Evolutionary conservation across 257 asterid genomes (phyloP).

Genomic region (Jasminum sambac): DNA sequence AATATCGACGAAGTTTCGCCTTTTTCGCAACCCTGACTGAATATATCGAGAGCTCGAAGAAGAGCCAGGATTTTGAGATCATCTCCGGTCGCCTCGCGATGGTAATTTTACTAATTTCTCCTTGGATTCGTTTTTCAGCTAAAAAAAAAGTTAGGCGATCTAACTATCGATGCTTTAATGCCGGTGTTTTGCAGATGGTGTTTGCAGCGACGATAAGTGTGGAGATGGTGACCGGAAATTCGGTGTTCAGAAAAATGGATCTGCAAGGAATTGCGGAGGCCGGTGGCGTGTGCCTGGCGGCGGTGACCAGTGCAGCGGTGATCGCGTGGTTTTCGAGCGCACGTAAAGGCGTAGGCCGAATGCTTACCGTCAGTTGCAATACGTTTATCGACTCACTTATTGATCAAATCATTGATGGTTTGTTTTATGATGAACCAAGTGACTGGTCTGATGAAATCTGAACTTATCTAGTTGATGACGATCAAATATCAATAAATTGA

Average conservation of each 20-base stretch:
- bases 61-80: constrained; percentile 82
- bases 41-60: constrained; percentile 71
- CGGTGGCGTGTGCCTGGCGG: constrained; percentile 61
- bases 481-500: not conserved
- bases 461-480: not conserved
- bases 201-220: constrained; percentile 73
- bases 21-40: constrained; percentile 68
- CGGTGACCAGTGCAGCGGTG: constrained; percentile 62
- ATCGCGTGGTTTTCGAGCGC: constrained; percentile 83
- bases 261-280: constrained; percentile 67
- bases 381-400: constrained; percentile 69
- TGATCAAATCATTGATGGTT: constrained; percentile 74
- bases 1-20: constrained; percentile 44
- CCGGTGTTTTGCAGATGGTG: constrained; percentile 44
- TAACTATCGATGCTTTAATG: too few species aligned
- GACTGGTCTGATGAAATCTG: constrained; percentile 52
- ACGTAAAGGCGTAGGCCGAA: constrained; percentile 63
- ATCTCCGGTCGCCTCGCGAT: constrained; percentile 93
- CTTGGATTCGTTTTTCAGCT: not conserved
- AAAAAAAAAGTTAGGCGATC: too few species aligned
- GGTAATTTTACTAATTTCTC: constrained; percentile 37
- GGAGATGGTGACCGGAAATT: constrained; percentile 77
- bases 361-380: constrained; percentile 65
- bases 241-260: constrained; percentile 72
- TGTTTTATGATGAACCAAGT: constrained; percentile 62